Evolutionary conservation across 2,329 filamentous ascomycete genomes (phyloP).

Genomic region (Golovinomyces cichoracearum): DNA sequence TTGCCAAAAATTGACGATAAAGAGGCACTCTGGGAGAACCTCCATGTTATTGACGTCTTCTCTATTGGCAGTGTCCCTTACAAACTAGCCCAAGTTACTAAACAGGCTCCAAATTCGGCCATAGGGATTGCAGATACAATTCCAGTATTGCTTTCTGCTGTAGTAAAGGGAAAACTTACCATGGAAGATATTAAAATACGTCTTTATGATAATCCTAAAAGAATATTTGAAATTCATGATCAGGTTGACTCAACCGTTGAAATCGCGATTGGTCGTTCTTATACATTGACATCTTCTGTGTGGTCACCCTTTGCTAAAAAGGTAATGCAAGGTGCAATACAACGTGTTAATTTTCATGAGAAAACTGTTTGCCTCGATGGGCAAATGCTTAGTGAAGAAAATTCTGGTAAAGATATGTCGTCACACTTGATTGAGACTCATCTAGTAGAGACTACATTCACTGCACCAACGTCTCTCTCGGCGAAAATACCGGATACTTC

Average conservation of each 20-base stretch:
- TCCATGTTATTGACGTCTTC: conserved; percentile 51
- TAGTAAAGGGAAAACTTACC: conserved; percentile 45
- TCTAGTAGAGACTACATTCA: conserved; percentile 21
- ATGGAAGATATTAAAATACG: conserved; percentile 46
- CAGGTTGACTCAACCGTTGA: conserved; percentile 49
- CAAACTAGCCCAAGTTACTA: conserved; percentile 35
- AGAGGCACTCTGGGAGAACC: conserved; percentile 45
- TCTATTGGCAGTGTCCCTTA: conserved; percentile 56
- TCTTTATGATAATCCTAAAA: conserved; percentile 53
- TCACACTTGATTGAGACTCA: conserved; percentile 24
- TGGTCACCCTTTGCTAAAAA: conserved; percentile 54
- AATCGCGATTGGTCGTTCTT: conserved; percentile 48
- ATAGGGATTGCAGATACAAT: conserved; percentile 48
- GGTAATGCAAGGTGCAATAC: conserved; percentile 40
- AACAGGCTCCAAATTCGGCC: conserved; percentile 28
- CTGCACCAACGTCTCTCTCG: conserved; percentile 23
- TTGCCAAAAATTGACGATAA: conserved; percentile 45
- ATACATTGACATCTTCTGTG: conserved; percentile 26
- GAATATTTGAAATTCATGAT: conserved; percentile 61
- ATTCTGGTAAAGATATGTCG: conserved; percentile 51
- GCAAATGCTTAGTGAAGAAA: conserved; percentile 27
- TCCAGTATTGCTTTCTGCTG: conserved; percentile 49
- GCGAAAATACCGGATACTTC: conserved; percentile 18
- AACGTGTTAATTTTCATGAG: conserved; percentile 49
- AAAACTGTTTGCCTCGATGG: conserved; percentile 54